Percentiles rank a stretch among this genome's conserved stretches.
phyloP scores from a whole-genome alignment of 352 stramenopile species.

The Aphanomyces euteiches region DNA sequence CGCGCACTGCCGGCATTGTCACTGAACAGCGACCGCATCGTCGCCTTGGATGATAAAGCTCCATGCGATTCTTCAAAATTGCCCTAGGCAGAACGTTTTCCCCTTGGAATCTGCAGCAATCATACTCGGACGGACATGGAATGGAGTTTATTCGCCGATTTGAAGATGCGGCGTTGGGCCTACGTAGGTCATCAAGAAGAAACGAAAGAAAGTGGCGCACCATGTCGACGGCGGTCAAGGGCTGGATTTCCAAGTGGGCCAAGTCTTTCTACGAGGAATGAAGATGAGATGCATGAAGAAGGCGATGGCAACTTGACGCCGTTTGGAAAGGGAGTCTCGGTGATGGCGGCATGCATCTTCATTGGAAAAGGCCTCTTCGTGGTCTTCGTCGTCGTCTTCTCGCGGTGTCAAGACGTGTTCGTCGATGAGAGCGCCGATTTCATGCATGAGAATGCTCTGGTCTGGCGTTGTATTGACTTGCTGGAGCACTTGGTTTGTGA shows the following conservation, averaged over 20 bases:
- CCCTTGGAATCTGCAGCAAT: neutral
- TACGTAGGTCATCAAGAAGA: neutral
- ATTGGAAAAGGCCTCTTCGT: neutral
- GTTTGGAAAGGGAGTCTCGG: conserved; percentile 12
- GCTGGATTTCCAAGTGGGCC: conserved; percentile 20
- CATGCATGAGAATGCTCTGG: conserved; percentile 29
- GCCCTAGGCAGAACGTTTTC: neutral
- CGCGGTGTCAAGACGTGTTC: conserved; percentile 25
- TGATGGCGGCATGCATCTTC: conserved; percentile 2
- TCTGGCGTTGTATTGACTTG: conserved; percentile 28
- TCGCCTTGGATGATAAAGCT: neutral
- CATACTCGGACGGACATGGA: conserved; percentile 6
- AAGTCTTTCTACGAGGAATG: conserved; percentile 21
- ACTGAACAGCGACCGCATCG: conserved; percentile 12
- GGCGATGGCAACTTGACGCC: conserved; percentile 15
- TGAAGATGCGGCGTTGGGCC: conserved; percentile 10
- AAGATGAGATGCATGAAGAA: neutral
- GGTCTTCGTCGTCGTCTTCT: conserved; percentile 12
- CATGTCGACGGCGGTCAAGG: conserved; percentile 20
- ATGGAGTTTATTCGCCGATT: conserved; percentile 15
- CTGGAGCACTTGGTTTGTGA: conserved; percentile 23
- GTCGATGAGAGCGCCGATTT: conserved; percentile 29
- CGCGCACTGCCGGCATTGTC: neutral
- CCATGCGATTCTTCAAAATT: neutral
- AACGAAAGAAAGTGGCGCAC: neutral